phyloP scores from a whole-genome alignment of 768 basidiomycete genomes.

The Trametes villosa region DNA sequence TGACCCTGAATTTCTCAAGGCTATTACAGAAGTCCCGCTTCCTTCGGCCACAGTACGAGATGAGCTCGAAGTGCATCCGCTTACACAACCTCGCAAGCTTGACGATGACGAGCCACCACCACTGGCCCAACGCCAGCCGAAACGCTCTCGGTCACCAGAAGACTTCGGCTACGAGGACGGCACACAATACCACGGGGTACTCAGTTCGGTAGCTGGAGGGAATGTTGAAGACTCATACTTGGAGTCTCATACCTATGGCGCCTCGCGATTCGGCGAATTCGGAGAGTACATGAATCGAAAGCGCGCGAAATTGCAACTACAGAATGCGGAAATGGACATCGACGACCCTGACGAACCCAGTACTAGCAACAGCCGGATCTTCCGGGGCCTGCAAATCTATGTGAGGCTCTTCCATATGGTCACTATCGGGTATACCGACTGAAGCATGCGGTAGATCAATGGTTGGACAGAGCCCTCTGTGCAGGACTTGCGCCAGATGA shows the following conservation, averaged over 20 bases:
- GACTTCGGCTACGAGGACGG: constrained; percentile 40
- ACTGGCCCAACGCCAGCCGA: constrained; percentile 44
- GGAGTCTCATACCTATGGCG: constrained; percentile 60
- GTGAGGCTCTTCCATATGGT: constrained; percentile 51
- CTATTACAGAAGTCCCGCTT: constrained; percentile 48
- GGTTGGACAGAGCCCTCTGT: constrained; percentile 88
- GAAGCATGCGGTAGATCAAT: constrained; percentile 65
- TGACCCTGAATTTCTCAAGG: constrained; percentile 56
- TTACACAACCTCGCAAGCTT: constrained; percentile 28
- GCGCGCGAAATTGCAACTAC: constrained; percentile 86
- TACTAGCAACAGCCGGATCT: constrained; percentile 62
- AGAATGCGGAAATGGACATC: constrained; percentile 54
- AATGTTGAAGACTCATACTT: constrained; percentile 21
- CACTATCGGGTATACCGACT: neutral
- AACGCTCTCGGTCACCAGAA: constrained; percentile 41
- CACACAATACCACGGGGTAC: constrained; percentile 11
- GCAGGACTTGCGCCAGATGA: constrained; percentile 79
- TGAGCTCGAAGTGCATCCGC: constrained; percentile 4
- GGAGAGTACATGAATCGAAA: constrained; percentile 92
- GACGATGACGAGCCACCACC: constrained; percentile 41
- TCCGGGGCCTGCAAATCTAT: constrained; percentile 79
- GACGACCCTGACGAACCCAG: constrained; percentile 27
- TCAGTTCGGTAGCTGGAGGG: constrained; percentile 20
- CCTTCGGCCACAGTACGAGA: constrained; percentile 17
- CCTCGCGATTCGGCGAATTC: constrained; percentile 79